Evolutionary conservation across 2,329 filamentous ascomycete species (phyloP).

Genomic region (Scopulariopsis brevicaulis): DNA sequence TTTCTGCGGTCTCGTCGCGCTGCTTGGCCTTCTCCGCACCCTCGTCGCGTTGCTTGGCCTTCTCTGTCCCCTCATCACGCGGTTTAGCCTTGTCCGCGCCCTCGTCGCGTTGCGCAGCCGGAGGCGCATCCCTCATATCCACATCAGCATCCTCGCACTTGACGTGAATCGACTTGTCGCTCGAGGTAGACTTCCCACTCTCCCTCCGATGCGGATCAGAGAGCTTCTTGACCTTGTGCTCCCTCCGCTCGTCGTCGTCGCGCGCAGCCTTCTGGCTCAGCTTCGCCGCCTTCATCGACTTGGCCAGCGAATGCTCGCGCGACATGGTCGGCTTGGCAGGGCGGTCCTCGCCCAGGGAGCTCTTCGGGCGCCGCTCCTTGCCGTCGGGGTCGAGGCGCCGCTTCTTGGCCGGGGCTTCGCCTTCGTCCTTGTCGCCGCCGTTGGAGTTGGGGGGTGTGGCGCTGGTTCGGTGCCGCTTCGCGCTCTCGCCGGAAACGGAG

Average conservation of each 20-base stretch:
- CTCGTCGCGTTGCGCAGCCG: not conserved
- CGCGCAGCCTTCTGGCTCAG: constrained; percentile 15
- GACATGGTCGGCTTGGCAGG: constrained; percentile 27
- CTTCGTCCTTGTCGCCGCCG: constrained; percentile 41
- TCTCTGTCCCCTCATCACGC: constrained; percentile 13
- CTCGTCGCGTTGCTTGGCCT: constrained; percentile 12
- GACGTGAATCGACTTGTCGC: constrained; percentile 41
- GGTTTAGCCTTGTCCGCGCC: constrained; percentile 22
- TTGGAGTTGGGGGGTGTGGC: constrained; percentile 41
- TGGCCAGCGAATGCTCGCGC: constrained; percentile 22
- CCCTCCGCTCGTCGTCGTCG: constrained; percentile 30
- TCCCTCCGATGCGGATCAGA: constrained; percentile 28
- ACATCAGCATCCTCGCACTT: constrained; percentile 45
- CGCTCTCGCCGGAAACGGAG: constrained; percentile 35
- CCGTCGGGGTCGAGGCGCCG: constrained; percentile 43
- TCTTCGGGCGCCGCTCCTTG: constrained; percentile 35
- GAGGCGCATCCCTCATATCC: constrained; percentile 36
- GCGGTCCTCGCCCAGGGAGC: constrained; percentile 31
- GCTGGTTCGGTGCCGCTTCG: constrained; percentile 48
- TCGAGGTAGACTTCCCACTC: constrained; percentile 23
- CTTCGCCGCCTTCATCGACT: constrained; percentile 8
- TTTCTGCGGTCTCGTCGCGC: constrained; percentile 13
- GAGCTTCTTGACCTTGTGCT: constrained; percentile 16
- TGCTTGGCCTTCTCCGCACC: not conserved
- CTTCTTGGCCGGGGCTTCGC: constrained; percentile 44